Percentiles rank a stretch among this genome's conserved stretches.
These are phyloP conservation scores for Globomyces pollinis-pini DNA, from an alignment of 192 early-diverging fungal genomes.

Conservation along the genomic window DNA sequence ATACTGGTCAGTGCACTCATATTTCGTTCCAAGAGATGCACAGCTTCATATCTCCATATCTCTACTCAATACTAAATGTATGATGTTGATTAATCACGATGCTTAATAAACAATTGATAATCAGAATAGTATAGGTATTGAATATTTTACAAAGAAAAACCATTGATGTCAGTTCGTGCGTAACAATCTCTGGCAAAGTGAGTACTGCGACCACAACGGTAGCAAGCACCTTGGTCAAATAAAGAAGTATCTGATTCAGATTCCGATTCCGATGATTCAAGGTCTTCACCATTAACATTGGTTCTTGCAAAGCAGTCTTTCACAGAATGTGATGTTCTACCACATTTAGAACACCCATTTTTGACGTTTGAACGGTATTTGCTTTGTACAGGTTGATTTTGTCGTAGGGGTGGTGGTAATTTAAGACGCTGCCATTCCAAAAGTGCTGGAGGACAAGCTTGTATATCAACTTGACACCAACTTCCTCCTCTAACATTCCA, in stretches of 20 bases:
- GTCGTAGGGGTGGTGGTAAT: background rate
- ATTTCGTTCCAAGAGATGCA: too few relatives aligned
- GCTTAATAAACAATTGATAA: too few relatives aligned
- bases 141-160: too few relatives aligned
- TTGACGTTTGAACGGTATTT: background rate
- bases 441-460: slow-evolving; percentile 3
- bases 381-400: background rate
- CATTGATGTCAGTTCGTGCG: background rate
- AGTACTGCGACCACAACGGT: background rate
- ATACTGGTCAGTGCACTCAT: too few relatives aligned
- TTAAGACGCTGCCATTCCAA: background rate
- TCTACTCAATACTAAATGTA: too few relatives aligned
- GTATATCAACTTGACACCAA: slow-evolving; percentile 8
- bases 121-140: too few relatives aligned
- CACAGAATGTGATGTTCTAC: background rate
- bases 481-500: slow-evolving; percentile 10
- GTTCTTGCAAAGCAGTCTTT: background rate
- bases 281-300: background rate
- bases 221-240: background rate
- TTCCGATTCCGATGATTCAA: background rate
- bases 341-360: slow-evolving; percentile 1
- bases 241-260: background rate
- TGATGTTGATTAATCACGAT: too few relatives aligned
- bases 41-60: too few relatives aligned
- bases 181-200: background rate